A percentile compares a stretch with the other conserved stretches of the same genome.
phyloP scores from a whole-genome alignment of 208 protist genomes.

The Trypanosoma scelopori region DNA sequence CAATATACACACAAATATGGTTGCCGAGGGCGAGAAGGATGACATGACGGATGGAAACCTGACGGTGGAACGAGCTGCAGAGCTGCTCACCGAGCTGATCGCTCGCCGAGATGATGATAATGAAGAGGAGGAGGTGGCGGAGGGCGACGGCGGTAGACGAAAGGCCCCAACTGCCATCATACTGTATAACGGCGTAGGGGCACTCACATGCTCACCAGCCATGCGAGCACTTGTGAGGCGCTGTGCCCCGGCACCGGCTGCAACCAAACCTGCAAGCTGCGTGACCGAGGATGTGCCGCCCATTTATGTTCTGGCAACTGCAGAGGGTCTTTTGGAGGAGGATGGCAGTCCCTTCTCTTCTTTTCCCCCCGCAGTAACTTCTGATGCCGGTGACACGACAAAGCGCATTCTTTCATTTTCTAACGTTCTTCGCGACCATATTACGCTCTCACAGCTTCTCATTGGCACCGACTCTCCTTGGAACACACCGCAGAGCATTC shows the following conservation, averaged over 20 bases:
- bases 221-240: constrained; percentile 48
- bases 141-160: background rate
- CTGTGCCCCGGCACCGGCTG: background rate
- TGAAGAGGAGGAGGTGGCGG: background rate
- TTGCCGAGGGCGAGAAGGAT: constrained; percentile 11
- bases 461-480: constrained; percentile 66
- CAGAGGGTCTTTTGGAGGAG: constrained; percentile 43
- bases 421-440: constrained; percentile 10
- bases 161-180: constrained; percentile 49
- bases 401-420: constrained; percentile 7
- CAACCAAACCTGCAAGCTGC: constrained; percentile 1
- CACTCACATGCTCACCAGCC: constrained; percentile 42
- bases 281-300: background rate
- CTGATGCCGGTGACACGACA: background rate
- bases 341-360: background rate
- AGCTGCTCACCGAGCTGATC: constrained; percentile 57
- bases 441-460: constrained; percentile 56
- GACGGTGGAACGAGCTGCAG: constrained; percentile 48
- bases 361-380: too few relatives aligned
- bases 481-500: constrained; percentile 73
- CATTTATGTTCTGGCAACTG: constrained; percentile 60
- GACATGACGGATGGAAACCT: constrained; percentile 12
- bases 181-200: constrained; percentile 57
- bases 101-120: background rate
- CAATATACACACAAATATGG: background rate